A percentile compares a stretch with the other conserved stretches of the same genome.
These are phyloP conservation scores for Pestalotiopsis sp. DNA, from an alignment of 2,329 filamentous ascomycete species.

Conservation along the genomic window DNA sequence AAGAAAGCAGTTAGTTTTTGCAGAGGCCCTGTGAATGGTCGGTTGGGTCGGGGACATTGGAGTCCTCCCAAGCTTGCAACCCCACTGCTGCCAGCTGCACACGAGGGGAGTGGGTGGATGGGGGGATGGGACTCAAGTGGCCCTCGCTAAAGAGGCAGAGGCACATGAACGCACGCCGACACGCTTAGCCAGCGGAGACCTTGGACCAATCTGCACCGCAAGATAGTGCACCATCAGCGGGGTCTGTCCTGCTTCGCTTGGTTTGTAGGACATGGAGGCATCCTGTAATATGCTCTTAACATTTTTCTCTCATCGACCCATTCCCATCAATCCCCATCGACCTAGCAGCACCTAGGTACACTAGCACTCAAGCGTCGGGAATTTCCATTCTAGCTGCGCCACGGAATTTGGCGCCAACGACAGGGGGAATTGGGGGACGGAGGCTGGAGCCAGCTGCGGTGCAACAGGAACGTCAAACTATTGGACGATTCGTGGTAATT, in stretches of 20 bases:
- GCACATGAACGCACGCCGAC: neutral
- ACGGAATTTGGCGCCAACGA: neutral
- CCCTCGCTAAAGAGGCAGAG: neutral
- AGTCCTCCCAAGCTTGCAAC: conserved; percentile 9
- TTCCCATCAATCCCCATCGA: neutral
- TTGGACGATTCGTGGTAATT: neutral
- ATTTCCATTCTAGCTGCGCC: neutral
- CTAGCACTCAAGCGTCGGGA: neutral
- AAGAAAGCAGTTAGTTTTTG: neutral
- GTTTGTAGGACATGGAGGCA: neutral
- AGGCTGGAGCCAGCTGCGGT: neutral
- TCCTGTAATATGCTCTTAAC: neutral
- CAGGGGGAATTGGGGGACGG: neutral
- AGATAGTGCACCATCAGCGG: conserved; percentile 6
- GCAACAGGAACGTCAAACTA: neutral
- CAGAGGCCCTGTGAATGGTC: conserved; percentile 1
- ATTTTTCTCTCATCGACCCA: neutral
- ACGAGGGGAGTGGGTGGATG: neutral
- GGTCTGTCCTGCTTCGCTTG: neutral
- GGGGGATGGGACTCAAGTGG: neutral
- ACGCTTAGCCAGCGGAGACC: neutral
- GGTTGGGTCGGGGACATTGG: conserved; percentile 3
- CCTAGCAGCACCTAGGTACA: neutral
- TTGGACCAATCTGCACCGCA: neutral
- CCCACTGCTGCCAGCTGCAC: neutral